Percentiles rank a stretch among this genome's conserved stretches.
Conservation (phyloP, 116 monocot genomes). For the Posidonia oceanica region DNA sequence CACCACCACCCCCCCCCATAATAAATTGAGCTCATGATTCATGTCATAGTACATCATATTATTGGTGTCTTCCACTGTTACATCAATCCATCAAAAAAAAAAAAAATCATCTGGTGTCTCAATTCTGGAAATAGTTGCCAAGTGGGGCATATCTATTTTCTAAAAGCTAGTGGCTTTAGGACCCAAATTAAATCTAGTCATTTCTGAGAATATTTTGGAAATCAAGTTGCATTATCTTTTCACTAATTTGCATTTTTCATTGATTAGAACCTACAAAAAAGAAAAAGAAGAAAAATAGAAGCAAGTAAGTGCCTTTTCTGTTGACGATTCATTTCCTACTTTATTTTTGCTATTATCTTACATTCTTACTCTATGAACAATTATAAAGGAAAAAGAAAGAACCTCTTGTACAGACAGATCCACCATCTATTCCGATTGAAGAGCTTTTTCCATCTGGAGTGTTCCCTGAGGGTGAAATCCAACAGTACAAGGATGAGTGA, state of each 20-base stretch:
- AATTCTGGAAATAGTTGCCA: too few species aligned
- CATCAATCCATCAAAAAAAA: too few species aligned
- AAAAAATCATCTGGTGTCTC: too few species aligned
- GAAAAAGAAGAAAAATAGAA: constrained; percentile 86
- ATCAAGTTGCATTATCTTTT: neutral
- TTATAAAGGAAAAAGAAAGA: constrained; percentile 83
- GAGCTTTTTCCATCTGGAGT: constrained; percentile 69
- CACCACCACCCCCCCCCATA: too few species aligned
- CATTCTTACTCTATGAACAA: neutral
- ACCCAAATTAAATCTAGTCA: neutral
- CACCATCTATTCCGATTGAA: constrained; percentile 86
- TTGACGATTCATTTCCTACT: neutral
- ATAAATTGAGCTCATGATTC: too few species aligned
- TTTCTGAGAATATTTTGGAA: neutral
- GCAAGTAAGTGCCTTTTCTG: constrained; percentile 39
- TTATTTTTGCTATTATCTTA: neutral
- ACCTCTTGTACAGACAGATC: constrained; percentile 53
- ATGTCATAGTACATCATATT: too few species aligned
- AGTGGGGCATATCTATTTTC: too few species aligned
- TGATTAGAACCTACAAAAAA: constrained; percentile 64
- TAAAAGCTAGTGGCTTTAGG: too few species aligned
- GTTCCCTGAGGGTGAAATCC: constrained; percentile 91
- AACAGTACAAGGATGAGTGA: constrained; percentile 97
- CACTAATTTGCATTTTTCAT: neutral
- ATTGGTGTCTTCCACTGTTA: too few species aligned